Conservation (phyloP, 352 stramenopile species). For the Phytophthora quininea region DNA sequence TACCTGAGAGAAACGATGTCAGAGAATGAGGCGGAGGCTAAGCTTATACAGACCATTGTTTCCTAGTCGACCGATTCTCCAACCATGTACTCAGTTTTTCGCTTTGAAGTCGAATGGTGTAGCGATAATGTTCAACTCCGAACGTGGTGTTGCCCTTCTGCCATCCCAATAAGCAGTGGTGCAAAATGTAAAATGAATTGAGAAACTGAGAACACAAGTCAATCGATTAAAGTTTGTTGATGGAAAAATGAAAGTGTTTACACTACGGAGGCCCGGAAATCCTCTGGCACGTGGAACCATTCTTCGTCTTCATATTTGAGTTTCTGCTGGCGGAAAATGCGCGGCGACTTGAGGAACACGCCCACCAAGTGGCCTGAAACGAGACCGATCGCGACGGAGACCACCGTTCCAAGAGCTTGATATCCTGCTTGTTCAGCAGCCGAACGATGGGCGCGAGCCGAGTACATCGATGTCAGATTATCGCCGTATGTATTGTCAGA, state of each 20-base stretch:
- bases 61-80: too few relatives aligned
- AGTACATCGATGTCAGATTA: constrained; percentile 44
- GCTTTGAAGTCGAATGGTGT: too few relatives aligned
- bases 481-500: constrained; percentile 55
- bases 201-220: too few relatives aligned
- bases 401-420: constrained; percentile 45
- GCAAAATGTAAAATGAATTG: too few relatives aligned
- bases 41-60: too few relatives aligned
- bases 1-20: too few relatives aligned
- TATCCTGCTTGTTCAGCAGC: constrained; percentile 48
- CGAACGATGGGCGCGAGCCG: constrained; percentile 42
- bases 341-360: constrained; percentile 39
- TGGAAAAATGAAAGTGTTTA: not conserved
- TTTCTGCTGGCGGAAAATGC: constrained; percentile 54
- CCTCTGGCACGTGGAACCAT: constrained; percentile 58
- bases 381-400: constrained; percentile 42
- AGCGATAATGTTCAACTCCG: too few relatives aligned
- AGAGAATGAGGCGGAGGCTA: too few relatives aligned
- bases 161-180: too few relatives aligned
- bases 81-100: too few relatives aligned
- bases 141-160: too few relatives aligned
- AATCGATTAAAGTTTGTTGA: too few relatives aligned
- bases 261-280: constrained; percentile 4
- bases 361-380: constrained; percentile 40
- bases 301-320: constrained; percentile 64